phyloP scores from a whole-genome alignment of 495 filamentous ascomycete species.

The Friedmanniomyces simplex region DNA sequence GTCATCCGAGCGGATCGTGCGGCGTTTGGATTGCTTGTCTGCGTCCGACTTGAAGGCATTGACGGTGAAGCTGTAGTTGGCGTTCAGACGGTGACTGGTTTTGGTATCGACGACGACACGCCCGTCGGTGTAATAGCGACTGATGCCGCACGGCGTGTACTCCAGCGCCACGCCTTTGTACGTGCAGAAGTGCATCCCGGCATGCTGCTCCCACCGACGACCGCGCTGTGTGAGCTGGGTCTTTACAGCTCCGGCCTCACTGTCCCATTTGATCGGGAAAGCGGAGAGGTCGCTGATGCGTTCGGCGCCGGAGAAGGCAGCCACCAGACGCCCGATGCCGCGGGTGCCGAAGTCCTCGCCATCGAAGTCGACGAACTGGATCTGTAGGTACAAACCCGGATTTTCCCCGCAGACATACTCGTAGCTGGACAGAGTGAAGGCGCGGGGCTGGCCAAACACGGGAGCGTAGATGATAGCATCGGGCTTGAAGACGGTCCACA shows the following conservation, averaged over 20 bases:
- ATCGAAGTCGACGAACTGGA: slow-evolving; percentile 47
- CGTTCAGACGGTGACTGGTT: slow-evolving; percentile 36
- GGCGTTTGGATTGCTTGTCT: not conserved
- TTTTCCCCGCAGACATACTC: slow-evolving; percentile 23
- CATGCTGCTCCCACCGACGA: slow-evolving; percentile 33
- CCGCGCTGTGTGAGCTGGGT: slow-evolving; percentile 30
- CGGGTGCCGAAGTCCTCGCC: slow-evolving; percentile 48
- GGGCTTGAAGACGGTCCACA: slow-evolving; percentile 48
- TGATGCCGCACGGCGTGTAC: slow-evolving; percentile 23
- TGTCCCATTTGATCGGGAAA: slow-evolving; percentile 49
- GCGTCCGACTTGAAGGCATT: slow-evolving; percentile 23
- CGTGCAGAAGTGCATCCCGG: slow-evolving; percentile 50
- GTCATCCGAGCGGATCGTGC: not conserved
- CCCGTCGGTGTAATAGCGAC: slow-evolving; percentile 41
- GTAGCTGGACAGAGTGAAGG: slow-evolving; percentile 32
- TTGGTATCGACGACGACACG: slow-evolving; percentile 47
- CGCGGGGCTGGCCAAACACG: slow-evolving; percentile 32
- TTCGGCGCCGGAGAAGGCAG: slow-evolving; percentile 45
- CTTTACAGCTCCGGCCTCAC: slow-evolving; percentile 33
- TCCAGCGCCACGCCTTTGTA: slow-evolving; percentile 44
- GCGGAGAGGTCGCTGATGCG: slow-evolving; percentile 45
- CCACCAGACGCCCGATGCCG: slow-evolving; percentile 36
- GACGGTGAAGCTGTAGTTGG: slow-evolving; percentile 24
- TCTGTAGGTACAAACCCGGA: slow-evolving; percentile 27
- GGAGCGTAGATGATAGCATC: slow-evolving; percentile 34